A percentile compares a stretch with the other conserved stretches of the same genome.
phyloP scores from a whole-genome alignment of 768 basidiomycete genomes.

The Leccinum incarnatum region DNA sequence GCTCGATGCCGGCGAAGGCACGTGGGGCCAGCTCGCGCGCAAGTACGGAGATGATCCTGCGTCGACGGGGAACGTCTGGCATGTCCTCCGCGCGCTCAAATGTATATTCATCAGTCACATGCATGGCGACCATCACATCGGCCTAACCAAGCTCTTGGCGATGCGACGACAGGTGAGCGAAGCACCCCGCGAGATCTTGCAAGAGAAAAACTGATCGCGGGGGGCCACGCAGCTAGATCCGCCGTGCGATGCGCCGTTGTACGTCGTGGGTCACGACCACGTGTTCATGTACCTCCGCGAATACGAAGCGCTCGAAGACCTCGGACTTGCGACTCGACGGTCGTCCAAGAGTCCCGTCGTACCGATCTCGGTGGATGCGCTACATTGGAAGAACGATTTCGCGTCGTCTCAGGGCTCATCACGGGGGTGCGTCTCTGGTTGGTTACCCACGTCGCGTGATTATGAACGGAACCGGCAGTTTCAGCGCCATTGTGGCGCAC shows the following conservation, averaged over 20 bases:
- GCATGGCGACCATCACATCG: conserved; percentile 92
- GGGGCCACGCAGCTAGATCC: conserved; percentile 53
- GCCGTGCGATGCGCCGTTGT: conserved; percentile 59
- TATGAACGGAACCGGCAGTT: neutral
- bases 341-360: conserved; percentile 51
- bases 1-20: conserved; percentile 91
- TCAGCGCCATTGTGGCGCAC: conserved; percentile 45
- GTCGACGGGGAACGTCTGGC: conserved; percentile 43
- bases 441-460: neutral
- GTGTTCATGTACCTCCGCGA: conserved; percentile 72
- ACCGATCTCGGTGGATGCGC: conserved; percentile 51
- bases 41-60: conserved; percentile 58
- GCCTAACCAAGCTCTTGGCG: conserved; percentile 69
- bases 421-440: conserved; percentile 4
- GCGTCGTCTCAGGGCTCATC: conserved; percentile 27
- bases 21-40: conserved; percentile 83
- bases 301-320: conserved; percentile 63
- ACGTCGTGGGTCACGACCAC: conserved; percentile 58
- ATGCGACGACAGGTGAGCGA: conserved; percentile 71
- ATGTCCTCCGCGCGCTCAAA: conserved; percentile 65
- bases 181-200: neutral
- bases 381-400: conserved; percentile 45
- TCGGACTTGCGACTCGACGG: conserved; percentile 52
- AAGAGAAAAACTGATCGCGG: neutral
- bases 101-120: conserved; percentile 87